These are phyloP conservation scores for Sequoiadendron giganteum DNA, from an alignment of 75 land plant genomes.

Conservation along the genomic window DNA sequence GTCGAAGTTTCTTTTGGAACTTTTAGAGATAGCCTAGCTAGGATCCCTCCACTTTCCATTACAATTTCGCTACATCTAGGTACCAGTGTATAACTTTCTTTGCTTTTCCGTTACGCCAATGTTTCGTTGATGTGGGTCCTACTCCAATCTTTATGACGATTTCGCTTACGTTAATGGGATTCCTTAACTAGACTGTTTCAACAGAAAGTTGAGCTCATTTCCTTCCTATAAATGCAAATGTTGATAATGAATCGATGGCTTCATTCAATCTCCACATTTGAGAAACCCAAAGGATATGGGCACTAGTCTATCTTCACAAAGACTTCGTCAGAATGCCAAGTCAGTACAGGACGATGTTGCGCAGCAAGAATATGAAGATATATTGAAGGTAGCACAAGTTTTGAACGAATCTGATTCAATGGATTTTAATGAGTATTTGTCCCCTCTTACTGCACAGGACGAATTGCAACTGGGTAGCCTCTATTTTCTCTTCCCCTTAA, in stretches of 20 bases:
- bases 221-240: neutral
- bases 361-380: conserved; percentile 19
- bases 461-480: conserved; percentile 18
- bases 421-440: neutral
- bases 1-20: no score
- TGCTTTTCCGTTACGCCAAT: no score
- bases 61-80: no score
- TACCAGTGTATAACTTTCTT: no score
- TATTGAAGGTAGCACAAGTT: conserved; percentile 5
- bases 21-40: no score
- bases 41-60: no score
- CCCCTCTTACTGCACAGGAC: conserved; percentile 10
- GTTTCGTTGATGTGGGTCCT: no score
- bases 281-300: neutral
- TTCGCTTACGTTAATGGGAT: neutral
- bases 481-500: conserved; percentile 32
- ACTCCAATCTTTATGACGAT: neutral
- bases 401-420: conserved; percentile 17
- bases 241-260: neutral
- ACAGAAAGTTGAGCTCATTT: neutral
- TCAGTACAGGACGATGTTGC: conserved; percentile 15
- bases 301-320: neutral
- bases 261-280: neutral
- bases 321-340: neutral
- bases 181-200: neutral